phyloP scores from a whole-genome alignment of 257 asterid genomes.

The Gentiana dahurica region DNA sequence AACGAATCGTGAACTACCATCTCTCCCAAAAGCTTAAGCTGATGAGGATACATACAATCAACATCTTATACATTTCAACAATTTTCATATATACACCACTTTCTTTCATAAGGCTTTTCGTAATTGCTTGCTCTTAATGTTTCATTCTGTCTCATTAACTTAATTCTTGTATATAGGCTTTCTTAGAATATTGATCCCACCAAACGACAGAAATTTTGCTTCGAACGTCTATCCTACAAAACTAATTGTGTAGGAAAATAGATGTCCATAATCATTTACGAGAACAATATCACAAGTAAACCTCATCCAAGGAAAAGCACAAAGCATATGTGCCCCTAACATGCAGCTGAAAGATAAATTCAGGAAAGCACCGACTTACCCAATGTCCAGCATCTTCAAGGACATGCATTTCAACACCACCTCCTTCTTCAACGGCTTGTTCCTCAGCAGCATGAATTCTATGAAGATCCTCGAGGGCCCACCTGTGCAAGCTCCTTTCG shows the following conservation, averaged over 20 bases:
- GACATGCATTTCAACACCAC: constrained; percentile 96
- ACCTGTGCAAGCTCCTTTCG: constrained; percentile 90
- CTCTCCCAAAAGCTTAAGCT: too few species aligned
- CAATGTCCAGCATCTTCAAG: constrained; percentile 99
- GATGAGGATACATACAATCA: too few species aligned
- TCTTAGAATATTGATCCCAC: too few species aligned
- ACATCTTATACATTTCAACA: too few species aligned
- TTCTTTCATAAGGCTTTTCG: too few species aligned
- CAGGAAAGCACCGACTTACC: constrained; percentile 35
- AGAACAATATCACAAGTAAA: background rate
- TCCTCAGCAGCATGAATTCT: constrained; percentile 92
- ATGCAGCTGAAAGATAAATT: background rate
- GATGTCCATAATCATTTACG: background rate
- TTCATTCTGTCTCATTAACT: too few species aligned
- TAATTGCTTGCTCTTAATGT: too few species aligned
- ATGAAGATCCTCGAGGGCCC: constrained; percentile 89
- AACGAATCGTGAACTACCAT: too few species aligned
- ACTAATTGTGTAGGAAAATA: background rate
- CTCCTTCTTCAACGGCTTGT: constrained; percentile 93
- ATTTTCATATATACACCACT: too few species aligned
- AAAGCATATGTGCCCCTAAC: background rate
- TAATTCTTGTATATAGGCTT: too few species aligned
- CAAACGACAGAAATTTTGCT: too few species aligned
- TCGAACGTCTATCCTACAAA: background rate
- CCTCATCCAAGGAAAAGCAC: background rate